Conservation (phyloP, 306 rosid species). For the Vigna trinervia region DNA sequence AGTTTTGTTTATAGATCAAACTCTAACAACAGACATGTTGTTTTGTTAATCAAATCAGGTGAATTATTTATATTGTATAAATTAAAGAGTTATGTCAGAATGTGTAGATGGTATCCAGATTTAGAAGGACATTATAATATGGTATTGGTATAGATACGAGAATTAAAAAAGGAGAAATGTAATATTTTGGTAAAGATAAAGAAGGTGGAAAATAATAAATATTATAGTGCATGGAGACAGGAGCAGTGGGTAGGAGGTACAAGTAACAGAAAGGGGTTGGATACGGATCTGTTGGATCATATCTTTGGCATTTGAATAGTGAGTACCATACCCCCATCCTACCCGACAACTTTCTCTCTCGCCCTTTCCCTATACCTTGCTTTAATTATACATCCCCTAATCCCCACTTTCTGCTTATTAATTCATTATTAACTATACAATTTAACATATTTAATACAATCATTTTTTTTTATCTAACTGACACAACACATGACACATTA, state of each 20-base stretch:
- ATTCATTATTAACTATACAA: background rate
- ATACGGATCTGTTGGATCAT: constrained; percentile 49
- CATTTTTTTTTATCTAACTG: background rate
- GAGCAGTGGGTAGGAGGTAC: constrained; percentile 52
- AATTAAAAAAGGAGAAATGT: background rate
- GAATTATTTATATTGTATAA: background rate
- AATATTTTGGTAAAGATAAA: background rate
- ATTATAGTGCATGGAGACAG: constrained; percentile 23
- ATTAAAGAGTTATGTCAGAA: background rate
- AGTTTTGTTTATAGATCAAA: background rate
- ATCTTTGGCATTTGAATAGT: constrained; percentile 42
- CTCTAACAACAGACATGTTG: background rate
- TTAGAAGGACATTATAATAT: no score
- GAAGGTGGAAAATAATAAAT: background rate
- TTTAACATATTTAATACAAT: no score
- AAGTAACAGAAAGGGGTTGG: constrained; percentile 59
- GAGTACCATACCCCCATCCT: constrained; percentile 38
- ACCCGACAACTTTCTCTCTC: constrained; percentile 39
- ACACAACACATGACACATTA: background rate
- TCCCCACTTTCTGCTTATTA: constrained; percentile 22
- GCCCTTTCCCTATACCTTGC: constrained; percentile 34
- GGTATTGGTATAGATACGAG: background rate
- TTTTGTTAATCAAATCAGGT: constrained; percentile 2
- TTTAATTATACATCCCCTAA: constrained; percentile 36
- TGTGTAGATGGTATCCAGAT: no score